A percentile compares a stretch with the other conserved stretches of the same genome.
Conservation (phyloP, 1,139 yeast genomes). For the Protomyces pachydermus region DNA sequence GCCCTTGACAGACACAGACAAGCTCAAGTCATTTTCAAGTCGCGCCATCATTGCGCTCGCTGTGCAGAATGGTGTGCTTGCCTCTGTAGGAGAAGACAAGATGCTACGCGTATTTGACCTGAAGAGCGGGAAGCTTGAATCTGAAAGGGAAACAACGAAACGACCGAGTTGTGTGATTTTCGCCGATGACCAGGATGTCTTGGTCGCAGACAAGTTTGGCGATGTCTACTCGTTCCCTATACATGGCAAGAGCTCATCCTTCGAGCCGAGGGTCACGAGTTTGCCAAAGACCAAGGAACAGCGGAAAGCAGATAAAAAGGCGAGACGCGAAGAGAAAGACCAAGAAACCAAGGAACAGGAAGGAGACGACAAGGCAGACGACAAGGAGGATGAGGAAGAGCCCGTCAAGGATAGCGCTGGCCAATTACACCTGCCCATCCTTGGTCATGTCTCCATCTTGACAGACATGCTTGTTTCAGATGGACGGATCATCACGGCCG, state of each 20-base stretch:
- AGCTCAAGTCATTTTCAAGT: slow-evolving; percentile 4
- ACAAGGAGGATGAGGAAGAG: slow-evolving; percentile 28
- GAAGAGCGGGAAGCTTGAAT: slow-evolving; percentile 34
- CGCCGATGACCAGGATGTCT: slow-evolving; percentile 47
- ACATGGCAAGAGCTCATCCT: not conserved
- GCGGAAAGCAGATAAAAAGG: slow-evolving; percentile 33
- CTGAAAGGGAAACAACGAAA: slow-evolving; percentile 62
- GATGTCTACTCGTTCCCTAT: slow-evolving; percentile 64
- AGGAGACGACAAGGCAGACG: not conserved
- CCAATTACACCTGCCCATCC: slow-evolving; percentile 55
- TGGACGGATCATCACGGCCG: slow-evolving; percentile 68
- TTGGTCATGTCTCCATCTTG: slow-evolving; percentile 96
- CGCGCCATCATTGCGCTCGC: slow-evolving; percentile 14
- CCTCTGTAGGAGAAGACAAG: slow-evolving; percentile 26
- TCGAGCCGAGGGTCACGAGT: not conserved
- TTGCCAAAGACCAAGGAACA: slow-evolving; percentile 37
- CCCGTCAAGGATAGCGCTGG: not conserved
- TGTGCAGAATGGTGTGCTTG: slow-evolving; percentile 1
- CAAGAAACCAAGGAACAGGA: not conserved
- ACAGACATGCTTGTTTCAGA: slow-evolving; percentile 56
- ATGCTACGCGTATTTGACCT: slow-evolving; percentile 13
- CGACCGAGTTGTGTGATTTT: slow-evolving; percentile 77
- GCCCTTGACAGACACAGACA: slow-evolving; percentile 1
- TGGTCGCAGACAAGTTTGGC: slow-evolving; percentile 95
- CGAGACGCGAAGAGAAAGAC: slow-evolving; percentile 34